Evolutionary conservation across 1,284 basidiomycete genomes (phyloP).

Genomic region (Ceratobasidium sp.): DNA sequence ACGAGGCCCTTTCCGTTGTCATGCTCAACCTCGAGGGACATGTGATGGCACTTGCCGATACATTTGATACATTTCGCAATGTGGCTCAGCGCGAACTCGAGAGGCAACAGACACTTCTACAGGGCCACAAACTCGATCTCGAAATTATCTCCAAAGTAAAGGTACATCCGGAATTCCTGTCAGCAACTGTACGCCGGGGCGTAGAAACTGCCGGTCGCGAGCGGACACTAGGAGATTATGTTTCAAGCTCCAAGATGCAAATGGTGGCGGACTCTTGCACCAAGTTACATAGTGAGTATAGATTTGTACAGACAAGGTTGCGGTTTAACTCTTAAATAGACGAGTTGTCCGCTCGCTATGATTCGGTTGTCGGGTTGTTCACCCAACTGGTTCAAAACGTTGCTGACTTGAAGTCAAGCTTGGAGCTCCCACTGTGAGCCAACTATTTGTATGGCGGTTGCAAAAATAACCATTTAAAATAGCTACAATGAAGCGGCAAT

Average conservation of each 20-base stretch:
- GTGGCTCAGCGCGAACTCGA: conserved; percentile 66
- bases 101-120: conserved; percentile 65
- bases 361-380: conserved; percentile 63
- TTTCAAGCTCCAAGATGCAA: conserved; percentile 76
- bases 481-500: conserved; percentile 16
- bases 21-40: conserved; percentile 66
- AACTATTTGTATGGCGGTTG: background rate
- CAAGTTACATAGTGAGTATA: conserved; percentile 67
- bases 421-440: conserved; percentile 60
- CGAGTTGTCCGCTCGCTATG: conserved; percentile 63
- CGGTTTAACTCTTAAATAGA: conserved; percentile 48
- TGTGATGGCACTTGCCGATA: conserved; percentile 69
- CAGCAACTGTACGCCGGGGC: conserved; percentile 64
- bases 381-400: conserved; percentile 63
- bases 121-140: conserved; percentile 69
- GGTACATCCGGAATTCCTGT: conserved; percentile 77
- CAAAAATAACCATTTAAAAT: background rate
- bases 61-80: conserved; percentile 67
- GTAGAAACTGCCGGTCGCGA: conserved; percentile 66
- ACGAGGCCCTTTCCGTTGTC: conserved; percentile 26
- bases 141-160: conserved; percentile 68
- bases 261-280: conserved; percentile 76
- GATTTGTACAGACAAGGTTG: background rate
- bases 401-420: conserved; percentile 62
- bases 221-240: conserved; percentile 80